These are phyloP conservation scores for Boletus eberwhitei DNA, from an alignment of 768 basidiomycete genomes.

Conservation along the genomic window DNA sequence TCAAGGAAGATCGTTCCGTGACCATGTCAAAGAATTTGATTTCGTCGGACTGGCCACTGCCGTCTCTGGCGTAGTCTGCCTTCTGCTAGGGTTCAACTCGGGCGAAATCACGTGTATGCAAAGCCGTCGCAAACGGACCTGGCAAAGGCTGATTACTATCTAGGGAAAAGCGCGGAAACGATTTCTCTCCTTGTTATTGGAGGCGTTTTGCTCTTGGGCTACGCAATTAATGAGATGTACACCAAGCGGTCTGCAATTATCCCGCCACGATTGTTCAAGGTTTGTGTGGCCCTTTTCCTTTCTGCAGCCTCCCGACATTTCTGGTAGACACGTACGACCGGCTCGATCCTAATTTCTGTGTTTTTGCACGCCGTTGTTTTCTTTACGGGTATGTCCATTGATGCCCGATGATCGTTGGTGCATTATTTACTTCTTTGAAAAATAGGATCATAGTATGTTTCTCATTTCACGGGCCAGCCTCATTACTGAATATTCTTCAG, in stretches of 20 bases:
- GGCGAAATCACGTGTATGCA: constrained; percentile 32
- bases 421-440: background rate
- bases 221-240: constrained; percentile 33
- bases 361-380: constrained; percentile 36
- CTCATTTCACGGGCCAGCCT: background rate
- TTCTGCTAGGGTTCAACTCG: constrained; percentile 39
- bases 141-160: background rate
- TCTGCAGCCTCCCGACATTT: background rate
- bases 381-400: constrained; percentile 27
- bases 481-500: constrained; percentile 13
- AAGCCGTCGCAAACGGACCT: background rate
- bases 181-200: constrained; percentile 39
- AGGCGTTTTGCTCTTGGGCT: constrained; percentile 27
- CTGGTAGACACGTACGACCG: constrained; percentile 37
- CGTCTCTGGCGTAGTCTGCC: constrained; percentile 35
- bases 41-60: constrained; percentile 36
- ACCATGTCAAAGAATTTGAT: constrained; percentile 37
- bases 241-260: constrained; percentile 37
- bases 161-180: constrained; percentile 32
- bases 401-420: background rate
- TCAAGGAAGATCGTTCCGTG: constrained; percentile 29
- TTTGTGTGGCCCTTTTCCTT: background rate
- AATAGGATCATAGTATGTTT: constrained; percentile 28
- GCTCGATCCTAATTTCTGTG: constrained; percentile 26
- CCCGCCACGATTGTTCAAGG: constrained; percentile 39